Base-by-base conservation (phyloP, 345 rosid species). In the Hibiscus syriacus region DNA sequence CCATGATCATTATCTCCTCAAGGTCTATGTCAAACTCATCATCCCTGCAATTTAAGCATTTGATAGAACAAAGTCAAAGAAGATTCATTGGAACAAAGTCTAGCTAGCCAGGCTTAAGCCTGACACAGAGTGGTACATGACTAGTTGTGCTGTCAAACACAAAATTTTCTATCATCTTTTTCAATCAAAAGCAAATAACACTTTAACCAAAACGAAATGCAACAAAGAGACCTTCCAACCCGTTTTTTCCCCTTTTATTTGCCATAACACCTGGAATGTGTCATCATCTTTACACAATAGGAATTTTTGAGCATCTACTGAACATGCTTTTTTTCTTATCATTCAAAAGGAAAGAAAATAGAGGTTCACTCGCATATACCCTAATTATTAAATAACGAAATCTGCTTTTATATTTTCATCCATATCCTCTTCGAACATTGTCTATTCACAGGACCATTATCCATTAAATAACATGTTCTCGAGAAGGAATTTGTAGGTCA, bases 1-100 rank as follows among this genome's bases (percentile, higher is more conserved):
- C 97, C 90, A 83, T 90, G 38, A 92, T 81, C 99, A 95, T 95
- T 79, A 92, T 78, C 55, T 92, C 99, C 81, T 95, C 99, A 16
- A 90, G 92, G 78, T 92, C 99, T 72, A 95, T 64, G 30, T 92
- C 97, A 81, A 86, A 87, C 58, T 87, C 99, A 57, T 79, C 92
- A 68, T 88, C 92, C 94, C 99, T 94, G 78, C 75, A 61, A 64
- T 55, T n/a, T n/a, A n/a, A n/a, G n/a, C 61, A 54, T 54, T 73
- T 48, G 39, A 55, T 10, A 20, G 20, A 39, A 32, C 41, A 29
- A 23, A 64, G 38, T 0, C 26, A 23, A 43, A 32, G 22, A 58
- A 22, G 57, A 67, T 54, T 52, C 16, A 25, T 36, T 3, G 25
- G 23, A 67, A 54, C 23, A 20, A 0, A 3, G 7, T 23, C 34